phyloP scores from a whole-genome alignment of 176 grass and related monocot species.

The Tuctoria greenei region DNA sequence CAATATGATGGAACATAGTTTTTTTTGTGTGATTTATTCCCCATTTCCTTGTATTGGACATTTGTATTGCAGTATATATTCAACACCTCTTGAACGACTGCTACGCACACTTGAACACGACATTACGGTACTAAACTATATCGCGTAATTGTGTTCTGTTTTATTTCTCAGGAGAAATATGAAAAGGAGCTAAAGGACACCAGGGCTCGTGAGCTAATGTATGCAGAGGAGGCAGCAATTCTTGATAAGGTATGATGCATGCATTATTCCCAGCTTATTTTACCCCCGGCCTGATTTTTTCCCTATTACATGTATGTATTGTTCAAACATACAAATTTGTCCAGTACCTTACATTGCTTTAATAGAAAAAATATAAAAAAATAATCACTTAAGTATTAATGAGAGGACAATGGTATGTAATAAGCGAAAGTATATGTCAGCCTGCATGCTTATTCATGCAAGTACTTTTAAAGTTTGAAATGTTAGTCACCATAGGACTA shows the following conservation, averaged over 20 bases:
- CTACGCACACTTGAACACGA: not conserved
- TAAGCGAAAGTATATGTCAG: not conserved
- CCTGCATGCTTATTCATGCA: not conserved
- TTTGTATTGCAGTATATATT: not conserved
- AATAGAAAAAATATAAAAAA: not conserved
- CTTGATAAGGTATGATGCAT: constrained; percentile 62
- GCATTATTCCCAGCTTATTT: not conserved
- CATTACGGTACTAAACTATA: not conserved
- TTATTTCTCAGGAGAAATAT: constrained; percentile 71
- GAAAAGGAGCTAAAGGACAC: constrained; percentile 94
- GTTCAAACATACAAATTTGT: not conserved
- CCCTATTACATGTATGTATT: not conserved
- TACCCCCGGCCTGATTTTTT: not conserved
- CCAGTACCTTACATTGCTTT: not conserved
- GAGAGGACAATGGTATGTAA: not conserved
- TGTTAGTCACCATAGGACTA: not conserved
- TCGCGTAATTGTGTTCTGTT: constrained; percentile 32
- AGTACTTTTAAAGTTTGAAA: constrained; percentile 1
- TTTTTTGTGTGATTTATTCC: constrained; percentile 6
- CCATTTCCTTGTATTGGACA: not conserved
- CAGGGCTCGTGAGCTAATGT: constrained; percentile 74
- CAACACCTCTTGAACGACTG: not conserved
- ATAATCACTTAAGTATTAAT: not conserved
- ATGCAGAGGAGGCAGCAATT: constrained; percentile 87
- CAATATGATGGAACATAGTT: not conserved